Conservation (phyloP, 2,329 filamentous ascomycete genomes). For the Paecilomyces variotii region DNA sequence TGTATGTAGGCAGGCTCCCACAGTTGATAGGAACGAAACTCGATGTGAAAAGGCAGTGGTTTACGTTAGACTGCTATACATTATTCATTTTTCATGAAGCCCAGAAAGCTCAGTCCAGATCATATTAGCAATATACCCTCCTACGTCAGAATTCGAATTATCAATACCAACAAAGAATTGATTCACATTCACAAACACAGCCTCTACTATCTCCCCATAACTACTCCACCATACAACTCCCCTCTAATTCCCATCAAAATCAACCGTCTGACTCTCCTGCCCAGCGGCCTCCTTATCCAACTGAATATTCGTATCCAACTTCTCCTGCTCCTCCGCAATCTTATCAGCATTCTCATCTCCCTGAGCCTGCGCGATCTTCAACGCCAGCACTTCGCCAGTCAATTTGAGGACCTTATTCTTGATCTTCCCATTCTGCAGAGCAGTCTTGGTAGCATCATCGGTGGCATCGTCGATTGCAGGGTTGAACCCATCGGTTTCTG, state of each 20-base stretch:
- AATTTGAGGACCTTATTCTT: slow-evolving; percentile 57
- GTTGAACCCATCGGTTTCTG: slow-evolving; percentile 49
- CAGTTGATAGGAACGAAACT: no score
- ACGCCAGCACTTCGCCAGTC: slow-evolving; percentile 43
- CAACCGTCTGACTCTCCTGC: slow-evolving; percentile 14
- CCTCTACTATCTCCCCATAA: neutral
- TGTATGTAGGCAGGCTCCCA: no score
- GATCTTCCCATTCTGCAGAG: slow-evolving; percentile 49
- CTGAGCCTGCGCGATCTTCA: slow-evolving; percentile 47
- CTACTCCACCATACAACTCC: neutral
- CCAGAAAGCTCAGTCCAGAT: no score
- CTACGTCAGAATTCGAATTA: no score
- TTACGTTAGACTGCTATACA: no score
- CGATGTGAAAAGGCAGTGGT: no score
- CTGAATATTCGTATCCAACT: slow-evolving; percentile 47
- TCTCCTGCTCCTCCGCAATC: slow-evolving; percentile 42
- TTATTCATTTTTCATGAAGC: no score
- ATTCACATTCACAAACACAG: neutral
- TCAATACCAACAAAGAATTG: no score
- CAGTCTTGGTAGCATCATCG: slow-evolving; percentile 33
- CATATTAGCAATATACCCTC: no score
- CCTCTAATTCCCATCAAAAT: neutral
- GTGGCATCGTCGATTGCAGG: slow-evolving; percentile 43
- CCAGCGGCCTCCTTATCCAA: slow-evolving; percentile 27
- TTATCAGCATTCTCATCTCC: slow-evolving; percentile 36